Base-by-base conservation (phyloP, 2,329 filamentous ascomycete species). In the Aaosphaeria arxii region DNA sequence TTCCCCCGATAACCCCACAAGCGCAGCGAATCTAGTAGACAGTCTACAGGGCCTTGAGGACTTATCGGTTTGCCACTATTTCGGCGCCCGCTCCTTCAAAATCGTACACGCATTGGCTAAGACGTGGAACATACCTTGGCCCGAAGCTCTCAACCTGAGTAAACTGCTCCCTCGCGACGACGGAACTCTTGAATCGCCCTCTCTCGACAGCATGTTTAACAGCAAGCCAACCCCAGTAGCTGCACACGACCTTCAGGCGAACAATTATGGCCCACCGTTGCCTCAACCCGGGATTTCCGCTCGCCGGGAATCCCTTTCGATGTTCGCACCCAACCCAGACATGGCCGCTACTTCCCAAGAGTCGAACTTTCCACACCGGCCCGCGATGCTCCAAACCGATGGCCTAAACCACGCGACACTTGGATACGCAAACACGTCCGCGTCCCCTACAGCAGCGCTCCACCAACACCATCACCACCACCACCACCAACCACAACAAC, bases 111-210 rank as follows among this genome's bases (percentile, higher is more conserved):
- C 68, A 6, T 57, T 77, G 13, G 67, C 74, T 1, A 64, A 63
- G 33, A 73, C 70, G 30, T 77, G 74, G 75, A 67, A 71, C 30
- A 61, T 77, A 30, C 58, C 67, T 1, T 67, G 74, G 7, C 75
- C 74, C 1, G 69, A 74, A 38, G 65, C 64, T 30, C 40, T 70
- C 51, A 36, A 59, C 47, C 47, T 55, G 51, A 56, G 61, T 48
- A 50, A 54, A 46, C 44, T 66, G 41, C 13, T 71, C 48, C 55
- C 64, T 30, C 50, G 51, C 45, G 45, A 46, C 24, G 30, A 56
- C 41, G 29, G 54, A 40, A n/a, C 53, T 44, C 39, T 54, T 11
- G 47, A 54, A 33, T 64, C 58, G 46, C 61, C 62, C 30, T 48
- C 56, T 7, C 30, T 52, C 11, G 58, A 61, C 7, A 57, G 56